Evolutionary conservation across 1,139 yeast genomes (phyloP).

Genomic region (Magnusiomyces magnusii): DNA sequence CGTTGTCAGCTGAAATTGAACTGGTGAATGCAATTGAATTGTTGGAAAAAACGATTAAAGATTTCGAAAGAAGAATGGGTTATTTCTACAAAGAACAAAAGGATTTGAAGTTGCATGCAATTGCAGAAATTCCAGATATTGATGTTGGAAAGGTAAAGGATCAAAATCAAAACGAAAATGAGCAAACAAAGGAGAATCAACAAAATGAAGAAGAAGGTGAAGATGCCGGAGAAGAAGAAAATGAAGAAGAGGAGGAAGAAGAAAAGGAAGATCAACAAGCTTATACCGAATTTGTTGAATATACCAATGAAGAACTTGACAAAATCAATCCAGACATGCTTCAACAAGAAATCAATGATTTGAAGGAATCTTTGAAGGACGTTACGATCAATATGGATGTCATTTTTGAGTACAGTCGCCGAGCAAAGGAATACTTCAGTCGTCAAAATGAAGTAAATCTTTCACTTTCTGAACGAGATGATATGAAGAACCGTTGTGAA

Average conservation of each 20-base stretch:
- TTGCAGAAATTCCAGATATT: conserved; percentile 23
- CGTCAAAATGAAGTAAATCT: conserved; percentile 60
- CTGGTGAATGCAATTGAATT: conserved; percentile 58
- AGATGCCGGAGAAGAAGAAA: conserved; percentile 16
- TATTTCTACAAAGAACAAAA: conserved; percentile 29
- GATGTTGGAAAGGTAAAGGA: background rate
- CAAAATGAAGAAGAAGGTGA: no score
- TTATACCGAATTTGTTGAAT: conserved; percentile 23
- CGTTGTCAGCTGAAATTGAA: conserved; percentile 65
- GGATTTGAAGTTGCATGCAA: conserved; percentile 26
- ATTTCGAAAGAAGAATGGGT: conserved; percentile 38
- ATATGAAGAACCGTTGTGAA: conserved; percentile 55
- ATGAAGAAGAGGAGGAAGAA: conserved; percentile 9
- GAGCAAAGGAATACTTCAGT: conserved; percentile 54
- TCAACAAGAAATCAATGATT: conserved; percentile 44
- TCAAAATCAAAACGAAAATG: conserved; percentile 1
- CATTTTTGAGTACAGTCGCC: conserved; percentile 64
- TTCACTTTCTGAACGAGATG: conserved; percentile 62
- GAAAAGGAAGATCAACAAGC: conserved; percentile 17
- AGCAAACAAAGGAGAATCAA: conserved; percentile 14
- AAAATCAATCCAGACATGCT: conserved; percentile 45
- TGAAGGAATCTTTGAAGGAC: conserved; percentile 51
- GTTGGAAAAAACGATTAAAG: conserved; percentile 39
- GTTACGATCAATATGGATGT: conserved; percentile 67
- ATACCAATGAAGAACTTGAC: conserved; percentile 48